Evolutionary conservation across 1,139 yeast species (phyloP), one percentile per base, ranked within the genome.

Genomic region (Kodamaea arcana): DNA sequence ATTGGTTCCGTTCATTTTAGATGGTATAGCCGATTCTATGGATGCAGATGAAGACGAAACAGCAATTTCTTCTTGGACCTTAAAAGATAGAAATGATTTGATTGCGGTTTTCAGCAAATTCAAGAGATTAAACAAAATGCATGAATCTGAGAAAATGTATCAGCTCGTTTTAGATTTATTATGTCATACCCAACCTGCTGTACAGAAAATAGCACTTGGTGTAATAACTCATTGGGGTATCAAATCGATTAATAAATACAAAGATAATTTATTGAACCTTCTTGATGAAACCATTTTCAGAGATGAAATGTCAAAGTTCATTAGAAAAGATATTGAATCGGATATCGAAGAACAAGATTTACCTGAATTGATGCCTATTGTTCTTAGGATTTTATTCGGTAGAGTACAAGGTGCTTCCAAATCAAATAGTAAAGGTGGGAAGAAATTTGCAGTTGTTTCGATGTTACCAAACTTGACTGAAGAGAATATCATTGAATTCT

Each of bases 271-370:
- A 48, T 72, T 64, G 35, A 88, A 84, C 46, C 61, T 94, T 38
- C 63, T 92, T 21, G 96, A 90, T 53, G 95, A 88, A 44, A 75
- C 86, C 2, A 65, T 82, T 16, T 90, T 87, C 61, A 78, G 87
- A 41, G 98, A 94, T 56, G 97, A 90, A 56, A 63, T 90, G 24
- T 65, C 85, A 22, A 75, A 73, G 24, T 70, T 92, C 31, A 62
- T 86, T 24, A 62, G 75, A 4, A 45, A 46, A 23, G 78, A 71
- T n/a, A 65, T 73, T n/a, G 69, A 69, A 7, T 63, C 75, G 3
- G 59, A 63, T 2, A 69, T 88, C 33, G 88, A 83, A 45, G 69
- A 65, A 11, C 68, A 66, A 6, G 97, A 90, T 52, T 64, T 73
- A 15, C 63, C 57, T 1, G 56, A 45, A 0, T 68, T 92, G 4